Percentiles rank a stretch among this genome's conserved stretches.
These are phyloP conservation scores for Kurtzmaniella cleridarum DNA, from an alignment of 805 yeast species.

Conservation along the genomic window DNA sequence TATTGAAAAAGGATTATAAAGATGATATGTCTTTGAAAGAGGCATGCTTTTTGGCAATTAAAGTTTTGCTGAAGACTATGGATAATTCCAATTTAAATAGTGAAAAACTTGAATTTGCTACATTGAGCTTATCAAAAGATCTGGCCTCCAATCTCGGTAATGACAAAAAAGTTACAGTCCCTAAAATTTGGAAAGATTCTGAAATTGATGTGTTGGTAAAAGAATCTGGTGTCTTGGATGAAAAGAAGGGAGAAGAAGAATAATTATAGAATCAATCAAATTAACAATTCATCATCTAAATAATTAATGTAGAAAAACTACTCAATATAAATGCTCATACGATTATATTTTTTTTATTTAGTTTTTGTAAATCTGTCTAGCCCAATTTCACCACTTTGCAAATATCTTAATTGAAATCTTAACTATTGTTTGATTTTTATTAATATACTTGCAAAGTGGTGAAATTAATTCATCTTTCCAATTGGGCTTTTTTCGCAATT, in stretches of 20 bases:
- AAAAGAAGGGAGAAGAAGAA: conserved; percentile 20
- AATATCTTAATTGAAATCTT: too few relatives aligned
- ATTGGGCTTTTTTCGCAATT: too few relatives aligned
- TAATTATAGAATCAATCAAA: conserved; percentile 6
- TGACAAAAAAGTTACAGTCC: conserved; percentile 48
- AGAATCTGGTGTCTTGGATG: conserved; percentile 61
- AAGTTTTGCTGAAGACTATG: conserved; percentile 90
- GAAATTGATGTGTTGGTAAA: conserved; percentile 73
- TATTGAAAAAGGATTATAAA: conserved; percentile 90
- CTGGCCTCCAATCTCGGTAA: conserved; percentile 15
- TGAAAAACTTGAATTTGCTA: conserved; percentile 91
- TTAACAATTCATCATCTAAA: not conserved
- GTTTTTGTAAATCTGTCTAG: too few relatives aligned
- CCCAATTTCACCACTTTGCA: too few relatives aligned
- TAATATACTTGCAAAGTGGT: too few relatives aligned
- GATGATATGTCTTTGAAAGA: conserved; percentile 68
- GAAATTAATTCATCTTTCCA: too few relatives aligned
- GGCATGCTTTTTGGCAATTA: conserved; percentile 83
- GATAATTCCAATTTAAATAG: conserved; percentile 80
- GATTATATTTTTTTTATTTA: too few relatives aligned
- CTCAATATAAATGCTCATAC: too few relatives aligned
- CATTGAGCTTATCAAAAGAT: conserved; percentile 40
- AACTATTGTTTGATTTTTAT: too few relatives aligned
- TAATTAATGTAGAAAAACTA: not conserved
- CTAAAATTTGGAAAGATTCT: conserved; percentile 73